A percentile compares a stretch with the other conserved stretches of the same genome.
Evolutionary conservation across 495 filamentous ascomycete species (phyloP).

Genomic region (Acidomyces sp.): DNA sequence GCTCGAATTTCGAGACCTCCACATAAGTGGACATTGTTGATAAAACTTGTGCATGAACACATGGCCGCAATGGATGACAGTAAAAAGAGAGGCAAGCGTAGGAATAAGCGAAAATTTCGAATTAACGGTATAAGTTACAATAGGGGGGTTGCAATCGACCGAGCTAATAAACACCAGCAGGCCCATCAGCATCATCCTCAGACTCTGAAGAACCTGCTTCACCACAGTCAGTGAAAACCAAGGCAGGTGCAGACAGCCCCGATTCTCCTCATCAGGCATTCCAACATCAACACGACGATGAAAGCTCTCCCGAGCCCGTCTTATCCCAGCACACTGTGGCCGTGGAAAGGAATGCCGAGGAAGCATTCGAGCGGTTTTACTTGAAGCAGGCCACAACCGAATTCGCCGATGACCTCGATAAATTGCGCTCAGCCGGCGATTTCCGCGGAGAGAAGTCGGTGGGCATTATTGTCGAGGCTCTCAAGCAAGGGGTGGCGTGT

Average conservation of each 20-base stretch:
- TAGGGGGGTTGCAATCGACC: no score
- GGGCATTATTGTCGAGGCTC: conserved; percentile 12
- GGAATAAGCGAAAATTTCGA: no score
- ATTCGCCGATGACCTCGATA: conserved; percentile 20
- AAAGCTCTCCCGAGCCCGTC: background rate
- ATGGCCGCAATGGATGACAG: no score
- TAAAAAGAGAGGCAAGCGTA: no score
- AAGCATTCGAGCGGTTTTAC: conserved; percentile 18
- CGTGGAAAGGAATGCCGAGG: conserved; percentile 1
- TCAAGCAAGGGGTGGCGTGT: conserved; percentile 16
- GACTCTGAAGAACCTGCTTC: background rate
- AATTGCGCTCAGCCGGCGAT: conserved; percentile 18
- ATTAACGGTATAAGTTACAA: no score
- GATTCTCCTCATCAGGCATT: no score
- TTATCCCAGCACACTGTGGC: background rate
- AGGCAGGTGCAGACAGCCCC: background rate
- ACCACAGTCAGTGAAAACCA: background rate
- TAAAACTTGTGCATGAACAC: no score
- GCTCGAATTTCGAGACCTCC: no score
- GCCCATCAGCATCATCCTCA: conserved; percentile 1
- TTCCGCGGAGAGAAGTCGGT: conserved; percentile 12
- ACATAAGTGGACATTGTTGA: no score
- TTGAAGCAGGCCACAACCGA: conserved; percentile 18
- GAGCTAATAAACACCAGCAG: no score
- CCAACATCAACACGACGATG: background rate